Conservation (phyloP, 2,329 filamentous ascomycete genomes). For the Cordyceps militaris region DNA sequence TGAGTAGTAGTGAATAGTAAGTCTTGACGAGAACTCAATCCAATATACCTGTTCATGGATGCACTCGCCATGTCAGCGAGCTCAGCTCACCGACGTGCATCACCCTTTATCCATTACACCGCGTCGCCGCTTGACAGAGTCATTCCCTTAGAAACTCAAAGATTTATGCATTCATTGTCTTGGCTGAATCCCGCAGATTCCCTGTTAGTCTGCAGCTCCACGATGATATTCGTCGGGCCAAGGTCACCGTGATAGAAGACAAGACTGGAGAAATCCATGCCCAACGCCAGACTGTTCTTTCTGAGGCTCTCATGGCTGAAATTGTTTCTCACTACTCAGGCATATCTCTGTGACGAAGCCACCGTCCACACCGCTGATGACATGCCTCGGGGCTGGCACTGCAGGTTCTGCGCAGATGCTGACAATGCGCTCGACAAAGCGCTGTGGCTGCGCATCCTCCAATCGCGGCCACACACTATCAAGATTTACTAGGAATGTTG, state of each 20-base stretch:
- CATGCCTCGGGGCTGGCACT: not conserved
- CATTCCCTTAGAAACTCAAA: slow-evolving; percentile 24
- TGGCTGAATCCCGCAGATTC: slow-evolving; percentile 25
- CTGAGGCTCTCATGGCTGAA: slow-evolving; percentile 6
- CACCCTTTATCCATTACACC: slow-evolving; percentile 2
- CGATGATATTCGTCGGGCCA: slow-evolving; percentile 24
- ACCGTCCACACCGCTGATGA: slow-evolving; percentile 17
- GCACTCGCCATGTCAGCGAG: too few species aligned
- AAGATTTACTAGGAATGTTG: slow-evolving; percentile 23
- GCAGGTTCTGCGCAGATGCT: slow-evolving; percentile 14
- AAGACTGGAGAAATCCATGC: slow-evolving; percentile 24
- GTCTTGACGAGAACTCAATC: too few species aligned
- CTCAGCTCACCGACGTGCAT: not conserved
- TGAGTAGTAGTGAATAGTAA: too few species aligned
- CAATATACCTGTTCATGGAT: too few species aligned
- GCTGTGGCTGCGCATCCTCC: slow-evolving; percentile 15
- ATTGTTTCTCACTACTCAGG: not conserved
- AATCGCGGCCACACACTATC: slow-evolving; percentile 19
- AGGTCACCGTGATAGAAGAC: slow-evolving; percentile 26
- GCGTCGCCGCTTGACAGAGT: slow-evolving; percentile 17
- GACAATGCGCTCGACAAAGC: slow-evolving; percentile 18
- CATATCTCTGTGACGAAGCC: slow-evolving; percentile 12
- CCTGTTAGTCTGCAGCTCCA: slow-evolving; percentile 22
- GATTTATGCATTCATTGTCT: slow-evolving; percentile 27
- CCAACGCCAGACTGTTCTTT: slow-evolving; percentile 15